A percentile compares a stretch with the other conserved stretches of the same genome.
phyloP scores from a whole-genome alignment of 805 yeast species.

The Saccharomyces paradoxus region DNA sequence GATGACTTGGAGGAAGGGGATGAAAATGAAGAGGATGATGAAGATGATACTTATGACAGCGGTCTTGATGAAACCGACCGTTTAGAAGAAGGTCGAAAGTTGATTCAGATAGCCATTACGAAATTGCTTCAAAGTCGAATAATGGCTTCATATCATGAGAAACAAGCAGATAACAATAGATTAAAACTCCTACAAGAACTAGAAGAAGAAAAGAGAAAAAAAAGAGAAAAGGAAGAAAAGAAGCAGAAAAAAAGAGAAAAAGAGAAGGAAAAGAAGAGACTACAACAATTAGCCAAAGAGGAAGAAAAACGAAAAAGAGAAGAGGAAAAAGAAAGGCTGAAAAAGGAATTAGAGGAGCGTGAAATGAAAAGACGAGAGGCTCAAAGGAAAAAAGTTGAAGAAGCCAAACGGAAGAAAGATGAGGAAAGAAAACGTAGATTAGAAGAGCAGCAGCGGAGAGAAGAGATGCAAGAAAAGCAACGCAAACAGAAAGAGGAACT shows the following conservation, averaged over 20 bases:
- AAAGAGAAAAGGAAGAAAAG: constrained; percentile 58
- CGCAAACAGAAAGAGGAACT: constrained; percentile 33
- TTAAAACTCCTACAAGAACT: constrained; percentile 55
- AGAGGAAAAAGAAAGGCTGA: constrained; percentile 46
- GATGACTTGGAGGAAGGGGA: constrained; percentile 11
- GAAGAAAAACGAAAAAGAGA: constrained; percentile 51
- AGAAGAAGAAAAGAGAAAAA: constrained; percentile 59
- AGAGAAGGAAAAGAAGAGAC: constrained; percentile 59
- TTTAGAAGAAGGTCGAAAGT: constrained; percentile 68
- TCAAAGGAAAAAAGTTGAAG: constrained; percentile 34
- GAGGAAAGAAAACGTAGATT: constrained; percentile 35
- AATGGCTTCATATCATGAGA: constrained; percentile 68
- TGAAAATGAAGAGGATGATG: constrained; percentile 13
- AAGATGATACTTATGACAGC: constrained; percentile 29
- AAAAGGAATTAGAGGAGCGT: constrained; percentile 34
- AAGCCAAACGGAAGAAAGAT: constrained; percentile 31
- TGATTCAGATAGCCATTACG: constrained; percentile 73
- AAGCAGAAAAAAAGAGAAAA: constrained; percentile 59
- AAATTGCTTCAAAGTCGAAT: constrained; percentile 68
- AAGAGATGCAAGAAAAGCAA: constrained; percentile 34
- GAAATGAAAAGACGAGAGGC: constrained; percentile 36
- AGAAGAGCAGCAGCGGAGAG: constrained; percentile 36
- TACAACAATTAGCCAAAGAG: constrained; percentile 54
- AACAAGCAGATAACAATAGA: constrained; percentile 68
- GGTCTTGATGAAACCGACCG: constrained; percentile 53